Evolutionary conservation across 2,329 filamentous ascomycete species (phyloP), one percentile per base, ranked within the genome.

Genomic region (Talaromyces piceae): DNA sequence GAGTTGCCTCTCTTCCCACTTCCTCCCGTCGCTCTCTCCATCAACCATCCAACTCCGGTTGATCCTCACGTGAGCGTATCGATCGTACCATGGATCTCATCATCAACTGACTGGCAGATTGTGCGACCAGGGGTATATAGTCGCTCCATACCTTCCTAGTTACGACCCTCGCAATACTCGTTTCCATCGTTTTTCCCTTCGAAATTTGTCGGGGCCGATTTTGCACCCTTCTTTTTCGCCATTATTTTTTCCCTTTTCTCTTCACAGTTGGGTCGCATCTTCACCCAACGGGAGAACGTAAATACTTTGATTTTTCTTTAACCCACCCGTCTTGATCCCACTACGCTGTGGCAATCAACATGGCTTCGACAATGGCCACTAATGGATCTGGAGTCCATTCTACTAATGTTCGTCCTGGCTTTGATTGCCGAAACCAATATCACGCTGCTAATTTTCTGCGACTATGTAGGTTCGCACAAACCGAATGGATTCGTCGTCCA

Each of bases 281-380:
- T 13, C 20, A 12, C 41, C 18, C 13, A 31, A 20, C 30, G 39
- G 20, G 26, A 31, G 47, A 52, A 41, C 49, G 39, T 50, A 54
- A 49, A 54, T 53, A 54, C 48, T 39, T 30, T 25, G 27, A 45
- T 48, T 8, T 33, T 43, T 45, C 39, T 49, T 27, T 41, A 18
- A n/a, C n/a, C n/a, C n/a, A n/a, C n/a, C n/a, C n/a, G n/a, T n/a
- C n/a, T 37, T 37, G 20, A 37, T 37, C 33, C 33, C 33, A 37
- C 33, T 45, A 46, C 49, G 28, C 54, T 41, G 60, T 61, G 54
- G 50, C 43, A 26, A 26, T 33, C 47, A 45, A 16, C 25, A 67
- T 69, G 66, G 60, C 63, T 55, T 64, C 65, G 50, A 63, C 63
- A 30, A 68, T 71, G 61, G 59, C 65, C 54, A 61, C 64, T 20